Conservation (phyloP, 108 stramenopile species). For the Fistulifera pelliculosa region DNA sequence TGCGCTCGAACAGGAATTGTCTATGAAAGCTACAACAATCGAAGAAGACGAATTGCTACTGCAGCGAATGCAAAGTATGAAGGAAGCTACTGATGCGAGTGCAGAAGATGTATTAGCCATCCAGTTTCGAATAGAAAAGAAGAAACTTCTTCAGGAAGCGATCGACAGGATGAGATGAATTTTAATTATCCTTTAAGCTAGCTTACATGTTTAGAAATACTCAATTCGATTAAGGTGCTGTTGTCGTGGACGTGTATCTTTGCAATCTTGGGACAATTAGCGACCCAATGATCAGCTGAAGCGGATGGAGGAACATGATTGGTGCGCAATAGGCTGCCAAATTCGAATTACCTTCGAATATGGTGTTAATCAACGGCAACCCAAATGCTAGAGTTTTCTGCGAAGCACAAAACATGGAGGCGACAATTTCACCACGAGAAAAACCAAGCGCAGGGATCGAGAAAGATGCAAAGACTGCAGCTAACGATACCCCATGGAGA, state of each 20-base stretch:
- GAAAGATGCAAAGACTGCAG: slow-evolving; percentile 39
- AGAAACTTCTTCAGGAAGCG: slow-evolving; percentile 60
- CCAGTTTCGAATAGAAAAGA: slow-evolving; percentile 74
- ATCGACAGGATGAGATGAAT: slow-evolving; percentile 29
- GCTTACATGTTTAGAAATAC: neutral
- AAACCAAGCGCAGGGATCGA: slow-evolving; percentile 25
- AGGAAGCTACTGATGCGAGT: slow-evolving; percentile 21
- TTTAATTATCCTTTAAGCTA: neutral
- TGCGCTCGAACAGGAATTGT: slow-evolving; percentile 66
- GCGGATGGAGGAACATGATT: slow-evolving; percentile 85
- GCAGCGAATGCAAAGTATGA: slow-evolving; percentile 19
- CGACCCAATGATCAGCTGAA: slow-evolving; percentile 78
- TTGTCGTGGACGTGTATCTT: slow-evolving; percentile 14
- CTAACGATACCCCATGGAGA: slow-evolving; percentile 56
- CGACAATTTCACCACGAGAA: slow-evolving; percentile 48
- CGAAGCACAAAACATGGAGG: slow-evolving; percentile 70
- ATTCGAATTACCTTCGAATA: slow-evolving; percentile 79
- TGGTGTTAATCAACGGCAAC: slow-evolving; percentile 78
- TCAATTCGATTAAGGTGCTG: neutral
- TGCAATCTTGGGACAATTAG: slow-evolving; percentile 31
- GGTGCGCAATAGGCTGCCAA: slow-evolving; percentile 82
- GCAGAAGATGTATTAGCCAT: slow-evolving; percentile 47
- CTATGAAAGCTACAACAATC: slow-evolving; percentile 56
- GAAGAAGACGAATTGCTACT: slow-evolving; percentile 63
- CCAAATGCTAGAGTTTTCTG: slow-evolving; percentile 93